Percentiles rank a stretch among this genome's conserved stretches.
Conservation (phyloP, 257 asterid genomes). For the Hygrophila difformis region DNA sequence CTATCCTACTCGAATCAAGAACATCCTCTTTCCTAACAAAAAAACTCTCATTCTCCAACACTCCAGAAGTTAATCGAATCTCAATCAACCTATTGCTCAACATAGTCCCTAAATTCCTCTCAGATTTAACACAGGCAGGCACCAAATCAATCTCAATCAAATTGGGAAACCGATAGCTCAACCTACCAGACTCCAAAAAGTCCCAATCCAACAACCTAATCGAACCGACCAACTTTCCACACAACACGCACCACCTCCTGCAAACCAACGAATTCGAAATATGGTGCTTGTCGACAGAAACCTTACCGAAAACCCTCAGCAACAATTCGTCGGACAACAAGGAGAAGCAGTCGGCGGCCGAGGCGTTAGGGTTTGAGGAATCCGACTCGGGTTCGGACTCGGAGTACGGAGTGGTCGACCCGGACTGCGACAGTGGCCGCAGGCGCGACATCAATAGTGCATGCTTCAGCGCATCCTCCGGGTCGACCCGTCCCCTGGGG, state of each 20-base stretch:
- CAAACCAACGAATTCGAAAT: constrained; percentile 62
- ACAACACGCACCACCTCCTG: constrained; percentile 66
- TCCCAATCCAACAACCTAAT: constrained; percentile 84
- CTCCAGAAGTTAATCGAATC: constrained; percentile 42
- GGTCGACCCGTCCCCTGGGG: constrained; percentile 14
- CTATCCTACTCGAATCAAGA: constrained; percentile 37
- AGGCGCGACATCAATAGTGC: constrained; percentile 53
- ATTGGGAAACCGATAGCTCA: constrained; percentile 60
- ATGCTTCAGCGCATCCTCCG: constrained; percentile 53
- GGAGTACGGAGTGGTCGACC: constrained; percentile 62
- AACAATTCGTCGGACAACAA: constrained; percentile 57
- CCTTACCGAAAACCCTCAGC: constrained; percentile 37
- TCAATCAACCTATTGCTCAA: constrained; percentile 48
- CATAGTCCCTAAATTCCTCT: constrained; percentile 58
- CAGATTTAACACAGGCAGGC: constrained; percentile 31
- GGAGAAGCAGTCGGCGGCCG: constrained; percentile 32
- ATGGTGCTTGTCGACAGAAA: constrained; percentile 39
- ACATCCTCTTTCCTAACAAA: constrained; percentile 43
- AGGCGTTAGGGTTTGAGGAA: constrained; percentile 6
- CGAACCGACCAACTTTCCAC: constrained; percentile 54
- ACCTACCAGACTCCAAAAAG: constrained; percentile 80
- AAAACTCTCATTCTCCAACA: constrained; percentile 29
- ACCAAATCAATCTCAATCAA: constrained; percentile 52
- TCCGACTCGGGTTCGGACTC: constrained; percentile 57
- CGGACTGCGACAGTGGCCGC: constrained; percentile 52